Base-by-base conservation (phyloP, 345 rosid species). In the Mercurialis annua region DNA sequence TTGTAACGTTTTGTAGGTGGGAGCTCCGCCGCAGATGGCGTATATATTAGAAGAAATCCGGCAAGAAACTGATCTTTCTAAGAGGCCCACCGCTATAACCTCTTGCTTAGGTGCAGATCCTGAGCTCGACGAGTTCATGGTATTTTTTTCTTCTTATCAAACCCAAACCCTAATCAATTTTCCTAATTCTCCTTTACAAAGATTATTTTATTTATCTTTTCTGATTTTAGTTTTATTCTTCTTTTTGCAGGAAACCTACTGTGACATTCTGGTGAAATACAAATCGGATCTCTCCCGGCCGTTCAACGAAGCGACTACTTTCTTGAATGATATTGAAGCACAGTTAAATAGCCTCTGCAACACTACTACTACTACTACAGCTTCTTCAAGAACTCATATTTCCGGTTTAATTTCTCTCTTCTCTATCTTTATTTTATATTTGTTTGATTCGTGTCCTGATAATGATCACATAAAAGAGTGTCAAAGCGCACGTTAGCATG, bases 61-160 rank as follows among this genome's bases (percentile, higher is more conserved):
- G 75, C 64, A 38, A 29, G 79, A 75, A 26, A 65, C 36, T 30
- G 79, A 78, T 23, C 60, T 68, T 71, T 52, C 57, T 10, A 66
- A 50, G 68, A 34, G 60, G 60, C 40, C 60, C 67, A 36, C 30
- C 47, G 53, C 20, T 31, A 66, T 48, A 61, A 36, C 81, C 40
- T 47, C 74, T 42, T 49, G 70, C 67, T 71, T 66, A 49, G 89
- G 78, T 43, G 67, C 69, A 46, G 85, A 85, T 78, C 90, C 84
- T 42, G 87, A 83, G 78, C 90, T 85, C 15, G 90, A 85, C 75
- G 80, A 85, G 59, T 85, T 85, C 81, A 85, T 85, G 90, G 90
- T 85, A 58, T 64, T 67, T 59, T 49, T 11, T 1, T 1, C 46
- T 21, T 10, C 46, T 52, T 26, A 30, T 6, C 29, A 15, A 33